A percentile compares a stretch with the other conserved stretches of the same genome.
Evolutionary conservation across 805 yeast species (phyloP).

Genomic region (Nakazawaea wyomingensis): DNA sequence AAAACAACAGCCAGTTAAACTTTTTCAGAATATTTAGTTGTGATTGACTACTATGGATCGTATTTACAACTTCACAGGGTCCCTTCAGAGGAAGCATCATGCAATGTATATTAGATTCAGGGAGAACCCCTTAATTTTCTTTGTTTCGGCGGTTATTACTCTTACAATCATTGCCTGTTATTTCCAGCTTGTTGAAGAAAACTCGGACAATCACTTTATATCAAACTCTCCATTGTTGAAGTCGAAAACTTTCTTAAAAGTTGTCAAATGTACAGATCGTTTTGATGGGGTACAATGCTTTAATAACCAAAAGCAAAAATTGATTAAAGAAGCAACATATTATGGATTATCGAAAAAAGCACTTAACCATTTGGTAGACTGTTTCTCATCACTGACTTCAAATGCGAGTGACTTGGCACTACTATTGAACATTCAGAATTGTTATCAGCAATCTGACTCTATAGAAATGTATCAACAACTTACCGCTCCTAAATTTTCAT

Average conservation of each 20-base stretch:
- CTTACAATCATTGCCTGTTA: not conserved
- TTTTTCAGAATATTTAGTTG: no score
- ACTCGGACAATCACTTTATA: not conserved
- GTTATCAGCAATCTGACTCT: constrained; percentile 23
- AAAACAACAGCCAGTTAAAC: no score
- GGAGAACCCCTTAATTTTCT: no score
- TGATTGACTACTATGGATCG: no score
- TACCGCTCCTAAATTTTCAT: not conserved
- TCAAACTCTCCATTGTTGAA: not conserved
- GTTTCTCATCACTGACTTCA: constrained; percentile 16
- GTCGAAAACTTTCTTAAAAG: not conserved
- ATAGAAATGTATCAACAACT: constrained; percentile 14
- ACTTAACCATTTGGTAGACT: constrained; percentile 17
- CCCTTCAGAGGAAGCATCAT: no score
- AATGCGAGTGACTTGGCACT: constrained; percentile 20
- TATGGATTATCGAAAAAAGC: constrained; percentile 6
- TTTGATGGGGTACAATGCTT: constrained; percentile 3
- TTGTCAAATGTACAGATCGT: not conserved
- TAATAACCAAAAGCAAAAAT: not conserved
- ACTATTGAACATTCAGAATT: constrained; percentile 22
- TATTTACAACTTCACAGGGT: no score
- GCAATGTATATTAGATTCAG: no score
- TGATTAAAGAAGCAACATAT: not conserved
- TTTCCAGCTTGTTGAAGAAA: not conserved
- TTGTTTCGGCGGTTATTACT: not conserved